Conservation (phyloP, 2,329 filamentous ascomycete genomes). For the Talaromyces sp. region DNA sequence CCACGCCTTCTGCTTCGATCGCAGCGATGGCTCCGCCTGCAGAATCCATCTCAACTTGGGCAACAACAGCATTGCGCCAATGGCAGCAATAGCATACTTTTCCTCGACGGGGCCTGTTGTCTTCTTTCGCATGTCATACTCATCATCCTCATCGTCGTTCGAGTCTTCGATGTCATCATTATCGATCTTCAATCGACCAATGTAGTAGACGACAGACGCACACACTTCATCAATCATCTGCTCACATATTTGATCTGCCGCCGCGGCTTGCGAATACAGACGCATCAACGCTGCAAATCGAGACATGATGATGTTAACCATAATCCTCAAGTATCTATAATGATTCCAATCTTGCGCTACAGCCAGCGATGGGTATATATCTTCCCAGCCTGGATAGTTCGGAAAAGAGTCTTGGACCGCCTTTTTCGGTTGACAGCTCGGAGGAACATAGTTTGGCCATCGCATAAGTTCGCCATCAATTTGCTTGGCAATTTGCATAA, state of each 20-base stretch:
- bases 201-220: constrained; percentile 7
- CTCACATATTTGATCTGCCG: constrained; percentile 7
- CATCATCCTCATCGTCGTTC: neutral
- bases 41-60: constrained; percentile 10
- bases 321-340: constrained; percentile 9
- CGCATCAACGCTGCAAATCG: constrained; percentile 4
- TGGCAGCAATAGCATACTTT: neutral
- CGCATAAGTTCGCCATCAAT: constrained; percentile 6
- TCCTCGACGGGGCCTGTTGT: neutral
- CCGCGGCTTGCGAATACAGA: neutral
- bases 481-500: neutral
- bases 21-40: neutral
- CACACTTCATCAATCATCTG: constrained; percentile 9
- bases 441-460: neutral
- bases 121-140: neutral
- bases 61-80: constrained; percentile 5
- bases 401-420: neutral
- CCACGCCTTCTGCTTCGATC: neutral
- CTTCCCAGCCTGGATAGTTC: constrained; percentile 5
- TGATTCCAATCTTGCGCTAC: constrained; percentile 11
- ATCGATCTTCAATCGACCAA: neutral
- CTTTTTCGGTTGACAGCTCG: neutral
- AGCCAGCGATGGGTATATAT: constrained; percentile 3
- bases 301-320: constrained; percentile 8
- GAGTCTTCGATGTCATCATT: neutral